Evolutionary conservation across 495 filamentous ascomycete genomes (phyloP).

Genomic region (Staphylotrichum tortipilum): DNA sequence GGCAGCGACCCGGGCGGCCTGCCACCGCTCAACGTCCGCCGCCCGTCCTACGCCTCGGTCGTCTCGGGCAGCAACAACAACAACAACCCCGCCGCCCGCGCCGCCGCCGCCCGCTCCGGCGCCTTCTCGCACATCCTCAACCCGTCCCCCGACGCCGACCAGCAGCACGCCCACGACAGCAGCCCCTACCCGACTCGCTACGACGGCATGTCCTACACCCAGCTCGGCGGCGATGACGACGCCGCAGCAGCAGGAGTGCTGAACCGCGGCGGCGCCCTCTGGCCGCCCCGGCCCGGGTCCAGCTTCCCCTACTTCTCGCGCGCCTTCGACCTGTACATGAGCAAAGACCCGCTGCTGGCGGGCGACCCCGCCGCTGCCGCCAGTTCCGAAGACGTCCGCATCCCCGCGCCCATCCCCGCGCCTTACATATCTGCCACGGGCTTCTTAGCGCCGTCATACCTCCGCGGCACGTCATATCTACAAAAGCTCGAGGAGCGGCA

Average conservation of each 20-base stretch:
- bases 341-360: constrained; percentile 24
- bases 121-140: constrained; percentile 57
- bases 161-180: constrained; percentile 29
- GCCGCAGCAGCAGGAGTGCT: neutral
- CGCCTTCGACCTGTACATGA: constrained; percentile 47
- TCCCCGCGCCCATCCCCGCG: constrained; percentile 12
- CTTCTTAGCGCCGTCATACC: constrained; percentile 77
- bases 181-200: constrained; percentile 30
- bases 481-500: constrained; percentile 62
- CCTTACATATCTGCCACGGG: constrained; percentile 18
- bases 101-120: constrained; percentile 42
- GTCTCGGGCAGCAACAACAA: constrained; percentile 57
- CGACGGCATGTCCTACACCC: constrained; percentile 7
- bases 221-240: constrained; percentile 3
- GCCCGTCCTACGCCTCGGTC: constrained; percentile 72
- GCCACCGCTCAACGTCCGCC: constrained; percentile 25
- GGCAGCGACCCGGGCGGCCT: constrained; percentile 12
- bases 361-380: constrained; percentile 6
- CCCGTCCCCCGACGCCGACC: constrained; percentile 37
- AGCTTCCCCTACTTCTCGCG: constrained; percentile 51
- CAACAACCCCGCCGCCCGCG: constrained; percentile 37
- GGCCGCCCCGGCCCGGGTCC: constrained; percentile 34
- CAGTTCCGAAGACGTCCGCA: constrained; percentile 14
- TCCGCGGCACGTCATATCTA: constrained; percentile 67
- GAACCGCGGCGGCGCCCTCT: constrained; percentile 5